A percentile compares a stretch with the other conserved stretches of the same genome.
Conservation (phyloP, 2,329 filamentous ascomycete species). For the Diaporthe velutina region DNA sequence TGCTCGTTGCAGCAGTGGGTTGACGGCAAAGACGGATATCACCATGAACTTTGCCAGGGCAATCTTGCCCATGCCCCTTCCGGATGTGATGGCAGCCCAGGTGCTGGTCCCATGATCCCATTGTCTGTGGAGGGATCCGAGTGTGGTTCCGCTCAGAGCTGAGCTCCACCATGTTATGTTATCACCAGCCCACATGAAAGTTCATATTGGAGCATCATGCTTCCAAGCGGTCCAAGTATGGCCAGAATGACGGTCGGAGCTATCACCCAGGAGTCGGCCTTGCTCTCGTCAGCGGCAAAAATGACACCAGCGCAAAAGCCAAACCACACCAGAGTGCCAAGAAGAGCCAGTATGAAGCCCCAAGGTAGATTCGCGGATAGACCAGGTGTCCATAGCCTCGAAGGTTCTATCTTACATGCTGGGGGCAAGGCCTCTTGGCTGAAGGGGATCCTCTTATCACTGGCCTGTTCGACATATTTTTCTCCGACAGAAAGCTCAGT, state of each 20-base stretch:
- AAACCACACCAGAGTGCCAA: not conserved
- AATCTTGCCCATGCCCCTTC: not conserved
- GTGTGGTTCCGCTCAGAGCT: not conserved
- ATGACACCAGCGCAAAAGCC: not conserved
- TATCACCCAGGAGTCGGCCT: not conserved
- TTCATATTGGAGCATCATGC: not conserved
- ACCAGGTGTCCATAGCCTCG: not conserved
- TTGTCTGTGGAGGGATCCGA: not conserved
- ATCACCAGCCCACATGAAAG: not conserved
- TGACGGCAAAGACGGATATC: not conserved
- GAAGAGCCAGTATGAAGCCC: not conserved
- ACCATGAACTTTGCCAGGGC: not conserved
- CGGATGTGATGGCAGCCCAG: not conserved
- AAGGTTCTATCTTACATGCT: not conserved
- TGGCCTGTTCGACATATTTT: not conserved
- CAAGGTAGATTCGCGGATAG: not conserved
- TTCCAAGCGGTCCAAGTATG: not conserved
- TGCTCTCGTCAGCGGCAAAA: not conserved
- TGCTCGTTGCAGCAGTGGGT: not conserved
- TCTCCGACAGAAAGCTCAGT: not conserved
- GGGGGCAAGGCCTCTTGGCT: not conserved
- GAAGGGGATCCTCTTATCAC: not conserved
- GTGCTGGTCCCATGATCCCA: not conserved
- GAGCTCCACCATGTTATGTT: constrained; percentile 1
- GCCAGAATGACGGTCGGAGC: not conserved